A percentile compares a stretch with the other conserved stretches of the same genome.
phyloP scores from a whole-genome alignment of 1,284 basidiomycete species.

The Malassezia nana region DNA sequence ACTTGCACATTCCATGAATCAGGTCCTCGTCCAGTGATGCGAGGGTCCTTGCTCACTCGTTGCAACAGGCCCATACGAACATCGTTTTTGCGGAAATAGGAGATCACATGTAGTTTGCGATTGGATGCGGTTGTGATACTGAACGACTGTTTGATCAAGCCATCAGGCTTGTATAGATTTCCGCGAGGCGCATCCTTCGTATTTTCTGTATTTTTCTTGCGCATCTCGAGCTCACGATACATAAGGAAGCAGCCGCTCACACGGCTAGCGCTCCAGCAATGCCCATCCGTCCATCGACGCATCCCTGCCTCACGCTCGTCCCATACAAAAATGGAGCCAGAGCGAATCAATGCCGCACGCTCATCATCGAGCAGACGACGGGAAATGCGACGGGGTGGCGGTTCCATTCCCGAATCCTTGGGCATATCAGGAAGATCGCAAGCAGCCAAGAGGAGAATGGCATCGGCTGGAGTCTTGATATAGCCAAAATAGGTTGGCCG shows the following conservation, averaged over 20 bases:
- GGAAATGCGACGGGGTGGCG: slow-evolving; percentile 36
- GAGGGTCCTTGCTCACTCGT: slow-evolving; percentile 42
- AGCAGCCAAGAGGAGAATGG: slow-evolving; percentile 41
- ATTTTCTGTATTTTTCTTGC: slow-evolving; percentile 32
- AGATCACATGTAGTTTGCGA: slow-evolving; percentile 46
- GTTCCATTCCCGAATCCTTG: slow-evolving; percentile 12
- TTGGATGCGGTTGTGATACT: slow-evolving; percentile 45
- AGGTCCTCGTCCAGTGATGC: slow-evolving; percentile 28
- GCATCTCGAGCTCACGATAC: slow-evolving; percentile 48
- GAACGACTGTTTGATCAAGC: slow-evolving; percentile 47
- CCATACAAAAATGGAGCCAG: slow-evolving; percentile 45
- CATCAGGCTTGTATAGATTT: slow-evolving; percentile 46
- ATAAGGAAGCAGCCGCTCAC: slow-evolving; percentile 52
- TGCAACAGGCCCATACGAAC: slow-evolving; percentile 33
- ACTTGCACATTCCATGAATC: slow-evolving; percentile 21
- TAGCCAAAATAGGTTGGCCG: slow-evolving; percentile 41
- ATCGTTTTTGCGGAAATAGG: slow-evolving; percentile 45
- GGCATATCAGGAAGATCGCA: slow-evolving; percentile 30
- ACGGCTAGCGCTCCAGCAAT: slow-evolving; percentile 52
- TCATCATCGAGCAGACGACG: slow-evolving; percentile 42
- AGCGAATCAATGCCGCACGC: slow-evolving; percentile 35
- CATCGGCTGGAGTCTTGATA: slow-evolving; percentile 44
- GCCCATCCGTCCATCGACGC: slow-evolving; percentile 53
- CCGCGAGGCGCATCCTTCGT: slow-evolving; percentile 29
- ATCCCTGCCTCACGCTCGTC: slow-evolving; percentile 49